Evolutionary conservation across 331 rosid genomes (phyloP).

Genomic region (Arachis monticola): DNA sequence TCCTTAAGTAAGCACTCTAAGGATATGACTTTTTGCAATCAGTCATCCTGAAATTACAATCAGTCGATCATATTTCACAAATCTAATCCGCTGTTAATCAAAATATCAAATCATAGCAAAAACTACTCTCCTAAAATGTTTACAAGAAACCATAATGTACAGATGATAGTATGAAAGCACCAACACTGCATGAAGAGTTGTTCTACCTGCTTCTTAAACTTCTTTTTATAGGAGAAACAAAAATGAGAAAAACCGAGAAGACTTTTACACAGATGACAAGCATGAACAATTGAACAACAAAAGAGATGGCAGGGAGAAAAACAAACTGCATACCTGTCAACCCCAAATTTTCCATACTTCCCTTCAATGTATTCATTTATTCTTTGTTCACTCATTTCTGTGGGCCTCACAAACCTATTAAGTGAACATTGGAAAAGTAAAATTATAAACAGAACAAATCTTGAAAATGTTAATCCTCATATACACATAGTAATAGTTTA

Average conservation of each 20-base stretch:
- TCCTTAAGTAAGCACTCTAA: constrained; percentile 14
- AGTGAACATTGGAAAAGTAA: constrained; percentile 36
- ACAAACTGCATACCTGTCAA: constrained; percentile 65
- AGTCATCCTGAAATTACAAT: constrained; percentile 5
- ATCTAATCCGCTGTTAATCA: neutral
- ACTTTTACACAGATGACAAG: constrained; percentile 21
- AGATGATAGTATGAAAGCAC: constrained; percentile 14
- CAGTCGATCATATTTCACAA: constrained; percentile 28
- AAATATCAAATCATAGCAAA: constrained; percentile 20
- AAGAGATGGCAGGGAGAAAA: constrained; percentile 4
- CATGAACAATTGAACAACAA: neutral
- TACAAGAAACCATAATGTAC: constrained; percentile 23
- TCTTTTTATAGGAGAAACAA: constrained; percentile 6
- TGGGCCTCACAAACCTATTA: constrained; percentile 87
- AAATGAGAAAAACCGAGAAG: constrained; percentile 23
- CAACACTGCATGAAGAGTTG: constrained; percentile 10
- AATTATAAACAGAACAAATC: constrained; percentile 4
- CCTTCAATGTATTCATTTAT: constrained; percentile 85
- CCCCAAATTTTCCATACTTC: constrained; percentile 93
- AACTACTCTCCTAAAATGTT: neutral
- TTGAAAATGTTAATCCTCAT: constrained; percentile 2
- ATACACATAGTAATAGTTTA: neutral
- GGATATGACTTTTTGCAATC: neutral
- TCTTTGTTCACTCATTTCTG: constrained; percentile 68
- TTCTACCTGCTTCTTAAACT: constrained; percentile 11